Evolutionary conservation across 2,329 filamentous ascomycete genomes (phyloP).

Genomic region (Mycosphaerella sp.): DNA sequence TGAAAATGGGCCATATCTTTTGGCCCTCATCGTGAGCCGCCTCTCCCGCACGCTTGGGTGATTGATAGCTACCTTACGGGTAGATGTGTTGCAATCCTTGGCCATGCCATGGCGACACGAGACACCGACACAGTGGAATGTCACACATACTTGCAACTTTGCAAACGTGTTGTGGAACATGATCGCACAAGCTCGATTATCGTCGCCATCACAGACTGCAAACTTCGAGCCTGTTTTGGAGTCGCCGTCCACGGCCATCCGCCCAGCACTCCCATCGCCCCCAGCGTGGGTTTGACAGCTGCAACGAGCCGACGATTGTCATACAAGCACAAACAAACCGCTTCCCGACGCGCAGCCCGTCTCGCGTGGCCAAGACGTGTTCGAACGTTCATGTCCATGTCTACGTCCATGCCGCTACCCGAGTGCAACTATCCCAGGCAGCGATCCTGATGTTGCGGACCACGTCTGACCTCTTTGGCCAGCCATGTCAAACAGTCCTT

Average conservation of each 20-base stretch:
- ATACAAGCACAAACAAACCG: too few relatives aligned
- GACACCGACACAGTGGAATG: constrained; percentile 21
- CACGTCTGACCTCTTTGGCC: too few relatives aligned
- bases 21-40: constrained; percentile 12
- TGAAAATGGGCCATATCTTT: constrained; percentile 23
- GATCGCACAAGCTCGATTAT: constrained; percentile 17
- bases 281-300: neutral
- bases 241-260: constrained; percentile 5
- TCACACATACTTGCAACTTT: constrained; percentile 28
- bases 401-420: too few relatives aligned
- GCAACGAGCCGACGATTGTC: too few relatives aligned
- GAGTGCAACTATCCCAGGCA: too few relatives aligned
- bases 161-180: constrained; percentile 27
- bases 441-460: too few relatives aligned
- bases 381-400: too few relatives aligned
- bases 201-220: constrained; percentile 18
- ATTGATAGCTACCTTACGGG: too few relatives aligned
- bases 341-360: too few relatives aligned
- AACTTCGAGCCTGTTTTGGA: constrained; percentile 11
- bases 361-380: too few relatives aligned
- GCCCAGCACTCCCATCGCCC: constrained; percentile 4
- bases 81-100: constrained; percentile 16
- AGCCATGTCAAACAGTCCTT: too few relatives aligned
- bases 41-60: constrained; percentile 4
- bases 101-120: constrained; percentile 27